A percentile compares a stretch with the other conserved stretches of the same genome.
Conservation (phyloP, 2,329 filamentous ascomycete species). For the Talaromyces atroroseus region DNA sequence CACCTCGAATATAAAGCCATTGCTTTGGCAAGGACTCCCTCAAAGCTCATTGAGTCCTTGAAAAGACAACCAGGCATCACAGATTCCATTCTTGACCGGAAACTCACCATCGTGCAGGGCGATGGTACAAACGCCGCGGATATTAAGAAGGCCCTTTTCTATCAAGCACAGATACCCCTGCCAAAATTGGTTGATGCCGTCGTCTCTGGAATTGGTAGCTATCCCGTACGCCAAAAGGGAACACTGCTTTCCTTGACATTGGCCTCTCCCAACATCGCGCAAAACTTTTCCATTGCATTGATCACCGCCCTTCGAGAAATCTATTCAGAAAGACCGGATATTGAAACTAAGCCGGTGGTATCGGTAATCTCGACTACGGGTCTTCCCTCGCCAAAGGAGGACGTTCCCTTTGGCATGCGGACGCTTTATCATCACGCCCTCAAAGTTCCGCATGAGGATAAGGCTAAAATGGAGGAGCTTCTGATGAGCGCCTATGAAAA, state of each 20-base stretch:
- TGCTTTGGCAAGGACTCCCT: constrained; percentile 47
- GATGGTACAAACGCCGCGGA: constrained; percentile 39
- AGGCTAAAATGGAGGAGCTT: constrained; percentile 28
- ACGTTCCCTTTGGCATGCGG: constrained; percentile 27
- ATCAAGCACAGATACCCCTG: constrained; percentile 15
- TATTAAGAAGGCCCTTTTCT: constrained; percentile 36
- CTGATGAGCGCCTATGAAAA: constrained; percentile 18
- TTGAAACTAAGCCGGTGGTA: constrained; percentile 20
- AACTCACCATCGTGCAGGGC: constrained; percentile 47
- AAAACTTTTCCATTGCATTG: constrained; percentile 25
- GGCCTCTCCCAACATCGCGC: constrained; percentile 32
- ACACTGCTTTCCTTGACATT: constrained; percentile 23
- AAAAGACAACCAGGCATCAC: constrained; percentile 34
- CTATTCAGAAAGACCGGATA: constrained; percentile 13
- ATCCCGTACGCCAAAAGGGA: constrained; percentile 21
- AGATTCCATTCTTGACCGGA: constrained; percentile 25
- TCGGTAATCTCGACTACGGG: constrained; percentile 31
- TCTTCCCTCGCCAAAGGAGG: constrained; percentile 17
- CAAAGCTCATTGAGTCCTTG: constrained; percentile 45
- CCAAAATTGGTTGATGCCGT: constrained; percentile 37
- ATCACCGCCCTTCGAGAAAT: constrained; percentile 21
- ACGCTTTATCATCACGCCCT: constrained; percentile 29
- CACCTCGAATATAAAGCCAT: constrained; percentile 40
- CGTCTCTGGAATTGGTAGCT: constrained; percentile 44
- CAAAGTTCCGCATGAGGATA: constrained; percentile 33